These are phyloP conservation scores for Protomyces lactucae-debilis DNA, from an alignment of 1,139 yeast genomes.

Conservation along the genomic window DNA sequence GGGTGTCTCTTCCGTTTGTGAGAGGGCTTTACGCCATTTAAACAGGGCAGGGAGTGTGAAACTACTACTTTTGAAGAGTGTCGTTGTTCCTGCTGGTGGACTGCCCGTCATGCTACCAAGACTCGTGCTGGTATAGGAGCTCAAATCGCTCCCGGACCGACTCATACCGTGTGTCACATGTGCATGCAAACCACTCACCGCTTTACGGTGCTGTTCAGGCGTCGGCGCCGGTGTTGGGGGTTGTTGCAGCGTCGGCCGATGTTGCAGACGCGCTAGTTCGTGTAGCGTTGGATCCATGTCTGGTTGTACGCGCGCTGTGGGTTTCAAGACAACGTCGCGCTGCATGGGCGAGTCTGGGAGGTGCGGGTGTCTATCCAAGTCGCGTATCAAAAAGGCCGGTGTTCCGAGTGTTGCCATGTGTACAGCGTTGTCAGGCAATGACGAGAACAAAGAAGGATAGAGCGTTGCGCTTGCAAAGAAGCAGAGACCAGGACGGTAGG, in stretches of 20 bases:
- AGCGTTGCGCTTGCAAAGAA: no score
- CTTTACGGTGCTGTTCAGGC: not conserved
- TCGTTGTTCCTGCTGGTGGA: not conserved
- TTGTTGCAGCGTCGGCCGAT: not conserved
- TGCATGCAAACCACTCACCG: not conserved
- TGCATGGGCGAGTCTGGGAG: slow-evolving; percentile 5
- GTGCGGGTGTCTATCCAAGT: slow-evolving; percentile 23
- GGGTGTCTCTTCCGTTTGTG: not conserved
- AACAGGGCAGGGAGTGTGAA: not conserved
- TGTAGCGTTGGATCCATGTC: not conserved
- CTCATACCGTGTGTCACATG: not conserved
- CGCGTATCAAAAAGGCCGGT: slow-evolving; percentile 22
- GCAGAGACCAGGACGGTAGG: no score
- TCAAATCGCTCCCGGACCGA: slow-evolving; percentile 19
- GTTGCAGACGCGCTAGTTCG: not conserved
- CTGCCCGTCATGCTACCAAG: not conserved
- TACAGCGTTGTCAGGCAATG: not conserved
- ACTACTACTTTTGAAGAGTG: not conserved
- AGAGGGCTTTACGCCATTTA: not conserved
- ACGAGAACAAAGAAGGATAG: no score
- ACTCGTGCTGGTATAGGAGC: not conserved
- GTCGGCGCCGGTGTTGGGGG: slow-evolving; percentile 4
- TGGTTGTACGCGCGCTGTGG: not conserved
- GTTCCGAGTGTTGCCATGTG: not conserved
- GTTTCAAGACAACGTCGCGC: not conserved